A percentile compares a stretch with the other conserved stretches of the same genome.
These are phyloP conservation scores for Paspalum notatum DNA, from an alignment of 176 grass and related monocot genomes.

Conservation along the genomic window DNA sequence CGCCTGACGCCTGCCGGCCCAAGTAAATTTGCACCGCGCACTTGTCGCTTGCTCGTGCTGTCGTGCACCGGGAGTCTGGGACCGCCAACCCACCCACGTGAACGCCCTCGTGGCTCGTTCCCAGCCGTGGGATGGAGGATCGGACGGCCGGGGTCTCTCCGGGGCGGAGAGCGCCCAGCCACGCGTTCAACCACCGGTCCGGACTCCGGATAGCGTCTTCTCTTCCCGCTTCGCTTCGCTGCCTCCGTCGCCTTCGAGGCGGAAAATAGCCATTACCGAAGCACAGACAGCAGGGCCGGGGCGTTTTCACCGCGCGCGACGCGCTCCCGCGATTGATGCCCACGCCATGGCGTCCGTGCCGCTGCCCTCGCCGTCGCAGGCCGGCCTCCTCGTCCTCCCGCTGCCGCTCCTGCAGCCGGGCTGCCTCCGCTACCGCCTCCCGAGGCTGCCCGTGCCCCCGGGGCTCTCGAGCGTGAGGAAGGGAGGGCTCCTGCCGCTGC, in stretches of 20 bases:
- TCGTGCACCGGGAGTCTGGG: background rate
- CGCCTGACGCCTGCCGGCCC: too few relatives aligned
- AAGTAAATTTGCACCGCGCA: background rate
- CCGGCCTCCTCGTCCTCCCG: slow-evolving; percentile 26
- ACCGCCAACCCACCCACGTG: background rate
- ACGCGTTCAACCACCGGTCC: slow-evolving; percentile 33
- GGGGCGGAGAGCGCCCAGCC: slow-evolving; percentile 8
- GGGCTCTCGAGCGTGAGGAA: slow-evolving; percentile 26
- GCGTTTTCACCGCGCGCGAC: background rate
- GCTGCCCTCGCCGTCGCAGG: slow-evolving; percentile 38
- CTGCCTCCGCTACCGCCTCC: slow-evolving; percentile 42
- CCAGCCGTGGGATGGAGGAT: background rate
- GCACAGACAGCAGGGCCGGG: background rate
- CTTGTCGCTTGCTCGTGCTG: background rate
- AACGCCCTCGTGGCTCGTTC: background rate
- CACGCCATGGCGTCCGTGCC: slow-evolving; percentile 55
- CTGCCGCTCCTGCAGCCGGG: slow-evolving; percentile 30
- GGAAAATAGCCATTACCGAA: slow-evolving; percentile 29
- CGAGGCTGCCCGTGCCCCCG: slow-evolving; percentile 25
- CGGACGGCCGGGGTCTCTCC: background rate
- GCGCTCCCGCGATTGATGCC: slow-evolving; percentile 45
- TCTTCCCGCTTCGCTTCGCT: slow-evolving; percentile 14
- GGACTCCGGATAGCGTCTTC: slow-evolving; percentile 38
- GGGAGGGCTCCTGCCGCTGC: slow-evolving; percentile 29
- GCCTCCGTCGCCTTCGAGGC: slow-evolving; percentile 15